phyloP scores from a whole-genome alignment of 164 flowering plant species.

The Euptelea pleiosperma region DNA sequence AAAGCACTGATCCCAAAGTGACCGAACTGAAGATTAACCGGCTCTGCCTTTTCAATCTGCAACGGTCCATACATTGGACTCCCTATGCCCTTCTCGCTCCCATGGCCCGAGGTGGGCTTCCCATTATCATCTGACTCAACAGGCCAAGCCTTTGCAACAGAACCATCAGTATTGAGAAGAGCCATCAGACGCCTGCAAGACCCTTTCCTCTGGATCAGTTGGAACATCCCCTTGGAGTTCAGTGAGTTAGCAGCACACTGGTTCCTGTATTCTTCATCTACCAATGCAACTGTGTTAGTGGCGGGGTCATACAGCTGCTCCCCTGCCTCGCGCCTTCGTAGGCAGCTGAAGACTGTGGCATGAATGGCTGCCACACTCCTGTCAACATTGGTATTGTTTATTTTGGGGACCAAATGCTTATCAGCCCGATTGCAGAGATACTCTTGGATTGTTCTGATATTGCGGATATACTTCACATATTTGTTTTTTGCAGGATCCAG shows the following conservation, averaged over 20 bases:
- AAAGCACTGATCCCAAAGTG: constrained; percentile 80
- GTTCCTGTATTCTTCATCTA: constrained; percentile 77
- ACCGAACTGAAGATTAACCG: constrained; percentile 85
- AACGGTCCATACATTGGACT: constrained; percentile 66
- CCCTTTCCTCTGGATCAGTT: constrained; percentile 80
- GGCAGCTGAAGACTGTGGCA: constrained; percentile 83
- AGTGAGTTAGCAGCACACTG: constrained; percentile 77
- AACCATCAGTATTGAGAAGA: constrained; percentile 75
- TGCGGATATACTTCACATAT: constrained; percentile 81
- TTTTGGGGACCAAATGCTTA: constrained; percentile 85
- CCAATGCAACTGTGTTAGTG: constrained; percentile 60
- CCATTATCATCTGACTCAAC: constrained; percentile 53
- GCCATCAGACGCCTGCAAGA: constrained; percentile 84
- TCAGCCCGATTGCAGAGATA: constrained; percentile 83
- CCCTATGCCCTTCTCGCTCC: constrained; percentile 44
- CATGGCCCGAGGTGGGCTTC: constrained; percentile 28
- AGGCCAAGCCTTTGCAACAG: constrained; percentile 92
- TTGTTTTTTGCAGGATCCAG: constrained; percentile 88
- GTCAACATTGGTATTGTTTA: constrained; percentile 89
- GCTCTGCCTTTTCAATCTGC: constrained; percentile 68
- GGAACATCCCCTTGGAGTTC: constrained; percentile 85
- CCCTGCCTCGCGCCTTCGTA: constrained; percentile 77
- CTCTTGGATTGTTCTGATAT: constrained; percentile 85
- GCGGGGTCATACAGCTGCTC: constrained; percentile 69
- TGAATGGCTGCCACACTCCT: constrained; percentile 91